Conservation (phyloP, 768 basidiomycete genomes). For the Piloderma croceum region DNA sequence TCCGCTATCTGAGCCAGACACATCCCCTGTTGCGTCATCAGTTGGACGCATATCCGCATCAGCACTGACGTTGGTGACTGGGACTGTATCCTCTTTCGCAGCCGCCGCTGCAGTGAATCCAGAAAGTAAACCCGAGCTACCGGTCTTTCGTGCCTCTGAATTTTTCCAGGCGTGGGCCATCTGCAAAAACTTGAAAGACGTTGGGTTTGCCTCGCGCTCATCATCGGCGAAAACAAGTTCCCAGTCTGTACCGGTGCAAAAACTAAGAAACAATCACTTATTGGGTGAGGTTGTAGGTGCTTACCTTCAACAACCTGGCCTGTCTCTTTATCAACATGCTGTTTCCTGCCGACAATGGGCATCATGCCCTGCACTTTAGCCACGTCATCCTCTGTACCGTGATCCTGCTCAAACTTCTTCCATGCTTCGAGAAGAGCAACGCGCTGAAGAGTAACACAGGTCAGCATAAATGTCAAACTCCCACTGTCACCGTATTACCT, state of each 20-base stretch:
- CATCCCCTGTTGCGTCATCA: constrained; percentile 14
- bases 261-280: background rate
- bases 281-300: constrained; percentile 15
- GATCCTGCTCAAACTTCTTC: constrained; percentile 86
- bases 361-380: constrained; percentile 87
- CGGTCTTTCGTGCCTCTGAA: constrained; percentile 38
- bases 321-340: constrained; percentile 78
- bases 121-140: constrained; percentile 33
- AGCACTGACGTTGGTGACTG: no score
- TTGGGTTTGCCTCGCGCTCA: constrained; percentile 88
- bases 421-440: constrained; percentile 90
- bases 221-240: constrained; percentile 96
- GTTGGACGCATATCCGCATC: no score
- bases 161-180: constrained; percentile 91
- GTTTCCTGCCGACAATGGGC: constrained; percentile 84
- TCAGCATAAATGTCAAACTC: constrained; percentile 1
- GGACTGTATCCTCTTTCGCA: constrained; percentile 9
- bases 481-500: constrained; percentile 45
- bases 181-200: constrained; percentile 92
- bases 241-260: constrained; percentile 57
- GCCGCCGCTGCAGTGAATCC: constrained; percentile 43
- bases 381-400: constrained; percentile 69
- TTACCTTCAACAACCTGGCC: constrained; percentile 83
- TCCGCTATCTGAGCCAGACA: no score
- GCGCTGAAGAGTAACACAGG: constrained; percentile 48